Percentiles rank a stretch among this genome's conserved stretches.
These are phyloP conservation scores for Talaromyces sp. DNA, from an alignment of 2,329 filamentous ascomycete genomes.

Conservation along the genomic window DNA sequence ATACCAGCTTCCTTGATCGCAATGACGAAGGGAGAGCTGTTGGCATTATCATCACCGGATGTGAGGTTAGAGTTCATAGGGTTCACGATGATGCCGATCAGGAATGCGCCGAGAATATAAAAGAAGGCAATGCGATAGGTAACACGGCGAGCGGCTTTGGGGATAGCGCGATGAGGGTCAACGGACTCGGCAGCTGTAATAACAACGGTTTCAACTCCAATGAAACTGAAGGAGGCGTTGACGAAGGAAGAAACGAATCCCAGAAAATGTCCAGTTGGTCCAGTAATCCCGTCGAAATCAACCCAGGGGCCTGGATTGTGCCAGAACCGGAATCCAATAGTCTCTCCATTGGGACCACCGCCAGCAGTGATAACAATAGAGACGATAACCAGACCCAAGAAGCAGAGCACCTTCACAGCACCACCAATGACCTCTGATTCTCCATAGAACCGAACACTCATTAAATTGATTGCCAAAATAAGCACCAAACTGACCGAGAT, in stretches of 20 bases:
- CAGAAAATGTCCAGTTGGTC: slow-evolving; percentile 38
- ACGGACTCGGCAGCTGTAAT: slow-evolving; percentile 46
- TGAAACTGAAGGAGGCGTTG: slow-evolving; percentile 46
- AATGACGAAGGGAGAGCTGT: slow-evolving; percentile 40
- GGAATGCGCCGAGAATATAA: slow-evolving; percentile 37
- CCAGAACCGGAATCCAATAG: slow-evolving; percentile 41
- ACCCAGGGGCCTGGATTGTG: slow-evolving; percentile 37
- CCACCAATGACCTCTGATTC: slow-evolving; percentile 36
- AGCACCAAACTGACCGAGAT: slow-evolving; percentile 52
- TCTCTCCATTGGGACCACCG: slow-evolving; percentile 33
- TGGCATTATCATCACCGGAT: slow-evolving; percentile 32
- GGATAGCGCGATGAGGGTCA: slow-evolving; percentile 43
- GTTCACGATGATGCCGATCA: slow-evolving; percentile 35
- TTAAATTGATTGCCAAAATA: slow-evolving; percentile 35
- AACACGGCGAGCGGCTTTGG: slow-evolving; percentile 45
- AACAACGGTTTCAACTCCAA: slow-evolving; percentile 45
- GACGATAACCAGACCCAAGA: slow-evolving; percentile 33
- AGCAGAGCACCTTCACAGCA: slow-evolving; percentile 36
- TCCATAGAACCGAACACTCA: slow-evolving; percentile 37
- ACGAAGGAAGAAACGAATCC: slow-evolving; percentile 43
- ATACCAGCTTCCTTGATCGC: slow-evolving; percentile 40
- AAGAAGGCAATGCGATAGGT: slow-evolving; percentile 44
- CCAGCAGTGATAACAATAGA: slow-evolving; percentile 39
- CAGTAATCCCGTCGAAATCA: slow-evolving; percentile 34
- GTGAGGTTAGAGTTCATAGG: slow-evolving; percentile 24